Evolutionary conservation across 148 eudicot species (phyloP).

Genomic region (Rhododendron griersonianum): DNA sequence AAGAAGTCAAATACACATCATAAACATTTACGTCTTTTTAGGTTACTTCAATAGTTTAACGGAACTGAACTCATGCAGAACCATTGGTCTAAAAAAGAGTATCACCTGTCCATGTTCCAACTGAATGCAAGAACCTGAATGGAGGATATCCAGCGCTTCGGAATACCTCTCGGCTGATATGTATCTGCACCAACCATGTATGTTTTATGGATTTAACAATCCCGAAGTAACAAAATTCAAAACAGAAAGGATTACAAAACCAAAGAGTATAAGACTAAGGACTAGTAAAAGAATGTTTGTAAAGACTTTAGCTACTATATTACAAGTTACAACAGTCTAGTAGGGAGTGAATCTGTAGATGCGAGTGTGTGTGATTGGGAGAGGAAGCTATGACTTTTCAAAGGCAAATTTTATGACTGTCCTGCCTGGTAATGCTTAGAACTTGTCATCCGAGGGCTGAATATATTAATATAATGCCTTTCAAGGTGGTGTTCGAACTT

Average conservation of each 20-base stretch:
- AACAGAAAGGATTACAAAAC: background rate
- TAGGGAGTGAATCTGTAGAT: background rate
- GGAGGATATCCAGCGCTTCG: conserved; percentile 74
- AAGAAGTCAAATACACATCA: background rate
- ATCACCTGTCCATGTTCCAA: conserved; percentile 74
- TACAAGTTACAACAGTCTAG: background rate
- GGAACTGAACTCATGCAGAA: background rate
- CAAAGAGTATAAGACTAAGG: too few species aligned
- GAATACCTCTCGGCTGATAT: conserved; percentile 60
- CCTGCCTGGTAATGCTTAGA: background rate
- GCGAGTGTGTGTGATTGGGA: background rate
- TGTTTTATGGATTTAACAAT: background rate
- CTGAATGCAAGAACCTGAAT: conserved; percentile 92
- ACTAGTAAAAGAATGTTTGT: background rate
- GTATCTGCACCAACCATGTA: conserved; percentile 48
- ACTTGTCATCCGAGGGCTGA: background rate
- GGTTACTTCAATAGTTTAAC: background rate
- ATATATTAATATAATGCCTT: background rate
- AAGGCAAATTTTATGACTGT: background rate
- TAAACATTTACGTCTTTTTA: background rate
- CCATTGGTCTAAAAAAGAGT: background rate
- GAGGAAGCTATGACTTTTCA: background rate
- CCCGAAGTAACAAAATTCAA: background rate
- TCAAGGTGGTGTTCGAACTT: background rate
- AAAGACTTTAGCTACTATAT: background rate